Evolutionary conservation across 257 asterid genomes (phyloP).

Genomic region (Primulina huaijiensis): DNA sequence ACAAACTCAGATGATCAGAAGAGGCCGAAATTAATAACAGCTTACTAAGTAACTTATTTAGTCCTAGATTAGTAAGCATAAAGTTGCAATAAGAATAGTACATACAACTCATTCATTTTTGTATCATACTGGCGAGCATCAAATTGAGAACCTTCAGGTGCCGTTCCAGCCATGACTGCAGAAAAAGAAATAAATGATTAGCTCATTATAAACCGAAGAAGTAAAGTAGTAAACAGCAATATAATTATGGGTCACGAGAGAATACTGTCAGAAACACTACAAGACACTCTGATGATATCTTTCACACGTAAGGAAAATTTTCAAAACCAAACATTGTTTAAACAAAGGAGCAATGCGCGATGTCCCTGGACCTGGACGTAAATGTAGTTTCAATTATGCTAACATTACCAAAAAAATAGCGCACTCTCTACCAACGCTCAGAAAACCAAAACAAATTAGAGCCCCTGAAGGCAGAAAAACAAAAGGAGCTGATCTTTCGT

Average conservation of each 20-base stretch:
- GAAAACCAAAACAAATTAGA: not conserved
- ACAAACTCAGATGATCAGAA: constrained; percentile 4
- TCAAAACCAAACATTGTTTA: not conserved
- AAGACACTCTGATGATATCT: not conserved
- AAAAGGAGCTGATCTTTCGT: not conserved
- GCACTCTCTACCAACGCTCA: not conserved
- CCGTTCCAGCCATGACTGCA: constrained; percentile 46
- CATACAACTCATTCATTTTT: constrained; percentile 46
- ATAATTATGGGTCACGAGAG: not conserved
- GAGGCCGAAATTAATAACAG: not conserved
- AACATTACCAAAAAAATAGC: not conserved
- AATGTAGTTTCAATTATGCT: not conserved
- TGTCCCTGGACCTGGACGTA: not conserved
- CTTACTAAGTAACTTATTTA: not conserved
- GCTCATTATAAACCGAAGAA: not conserved
- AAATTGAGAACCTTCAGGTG: constrained; percentile 50
- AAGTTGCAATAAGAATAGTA: not conserved
- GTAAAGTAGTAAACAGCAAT: too few species aligned
- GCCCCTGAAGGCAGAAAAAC: not conserved
- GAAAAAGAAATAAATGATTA: constrained; percentile 4
- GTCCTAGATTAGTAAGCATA: not conserved
- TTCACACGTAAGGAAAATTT: too few species aligned
- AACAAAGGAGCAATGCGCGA: too few species aligned
- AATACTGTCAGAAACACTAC: not conserved
- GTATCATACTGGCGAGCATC: constrained; percentile 43